phyloP scores from a whole-genome alignment of 2,329 filamentous ascomycete species.

The Talaromyces sp. region DNA sequence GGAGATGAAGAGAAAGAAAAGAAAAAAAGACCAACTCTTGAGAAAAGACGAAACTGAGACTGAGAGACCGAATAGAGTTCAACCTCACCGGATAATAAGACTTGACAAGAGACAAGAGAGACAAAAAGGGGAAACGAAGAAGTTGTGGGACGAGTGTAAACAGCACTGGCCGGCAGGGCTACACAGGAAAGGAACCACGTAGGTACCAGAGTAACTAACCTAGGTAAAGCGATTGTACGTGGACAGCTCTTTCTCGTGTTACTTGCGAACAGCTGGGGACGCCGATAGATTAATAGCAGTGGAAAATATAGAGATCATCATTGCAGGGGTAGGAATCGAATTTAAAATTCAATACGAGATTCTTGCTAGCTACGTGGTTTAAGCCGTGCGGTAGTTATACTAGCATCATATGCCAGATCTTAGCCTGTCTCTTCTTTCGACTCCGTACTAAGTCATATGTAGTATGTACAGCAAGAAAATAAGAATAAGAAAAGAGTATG shows the following conservation, averaged over 20 bases:
- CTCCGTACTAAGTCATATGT: neutral
- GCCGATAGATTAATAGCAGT: neutral
- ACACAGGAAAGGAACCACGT: constrained; percentile 3
- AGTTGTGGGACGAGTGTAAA: neutral
- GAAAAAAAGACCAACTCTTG: neutral
- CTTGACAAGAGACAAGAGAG: neutral
- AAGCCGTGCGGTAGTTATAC: neutral
- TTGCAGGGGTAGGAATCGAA: neutral
- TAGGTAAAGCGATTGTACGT: neutral
- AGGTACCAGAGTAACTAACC: neutral
- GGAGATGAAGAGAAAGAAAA: neutral
- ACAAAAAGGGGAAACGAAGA: neutral
- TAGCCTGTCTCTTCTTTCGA: neutral
- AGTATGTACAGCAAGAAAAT: neutral
- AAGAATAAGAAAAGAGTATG: neutral
- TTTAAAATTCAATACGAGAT: neutral
- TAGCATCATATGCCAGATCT: neutral
- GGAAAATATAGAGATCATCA: neutral
- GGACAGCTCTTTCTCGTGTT: neutral
- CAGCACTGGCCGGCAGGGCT: neutral
- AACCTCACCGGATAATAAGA: neutral
- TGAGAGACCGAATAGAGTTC: neutral
- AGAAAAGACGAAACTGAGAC: neutral
- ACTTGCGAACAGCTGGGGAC: constrained; percentile 6
- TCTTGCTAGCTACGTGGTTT: neutral